Percentiles rank a stretch among this genome's conserved stretches.
phyloP scores from a whole-genome alignment of 2,329 filamentous ascomycete species.

The Xylariaceae sp. region DNA sequence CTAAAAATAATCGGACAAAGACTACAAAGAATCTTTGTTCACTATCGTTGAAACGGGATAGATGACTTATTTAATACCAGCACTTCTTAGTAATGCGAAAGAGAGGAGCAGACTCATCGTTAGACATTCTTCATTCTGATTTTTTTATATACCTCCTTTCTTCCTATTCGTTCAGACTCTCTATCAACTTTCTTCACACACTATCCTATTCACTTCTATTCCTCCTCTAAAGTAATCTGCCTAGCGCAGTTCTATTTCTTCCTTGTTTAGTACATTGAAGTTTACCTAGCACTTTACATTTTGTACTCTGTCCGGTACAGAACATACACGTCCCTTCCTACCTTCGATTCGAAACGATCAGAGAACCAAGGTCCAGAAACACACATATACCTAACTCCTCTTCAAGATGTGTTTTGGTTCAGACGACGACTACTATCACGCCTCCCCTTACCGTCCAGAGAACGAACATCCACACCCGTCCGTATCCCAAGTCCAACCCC shows the following conservation, averaged over 20 bases:
- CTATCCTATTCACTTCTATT: background rate
- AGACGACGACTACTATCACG: slow-evolving; percentile 21
- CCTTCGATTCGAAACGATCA: slow-evolving; percentile 1
- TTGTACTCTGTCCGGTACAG: slow-evolving; percentile 23
- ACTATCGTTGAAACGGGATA: background rate
- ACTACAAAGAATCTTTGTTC: slow-evolving; percentile 2
- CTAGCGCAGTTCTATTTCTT: background rate
- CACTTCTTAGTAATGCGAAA: background rate
- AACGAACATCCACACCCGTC: slow-evolving; percentile 6
- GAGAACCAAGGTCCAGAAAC: background rate
- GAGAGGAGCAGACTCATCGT: background rate
- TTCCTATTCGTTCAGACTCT: background rate
- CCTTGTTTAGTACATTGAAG: no score
- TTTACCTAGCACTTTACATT: no score
- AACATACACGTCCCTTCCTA: background rate
- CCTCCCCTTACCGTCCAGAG: slow-evolving; percentile 6
- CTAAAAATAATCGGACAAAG: slow-evolving; percentile 18
- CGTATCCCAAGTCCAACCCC: background rate
- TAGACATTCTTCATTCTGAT: background rate
- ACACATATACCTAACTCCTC: background rate
- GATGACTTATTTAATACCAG: slow-evolving; percentile 12
- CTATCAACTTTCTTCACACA: background rate
- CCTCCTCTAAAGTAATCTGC: background rate
- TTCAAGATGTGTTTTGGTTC: slow-evolving; percentile 28
- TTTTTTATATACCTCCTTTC: background rate